Base-by-base conservation (phyloP, 257 asterid genomes). In the Plantago major region DNA sequence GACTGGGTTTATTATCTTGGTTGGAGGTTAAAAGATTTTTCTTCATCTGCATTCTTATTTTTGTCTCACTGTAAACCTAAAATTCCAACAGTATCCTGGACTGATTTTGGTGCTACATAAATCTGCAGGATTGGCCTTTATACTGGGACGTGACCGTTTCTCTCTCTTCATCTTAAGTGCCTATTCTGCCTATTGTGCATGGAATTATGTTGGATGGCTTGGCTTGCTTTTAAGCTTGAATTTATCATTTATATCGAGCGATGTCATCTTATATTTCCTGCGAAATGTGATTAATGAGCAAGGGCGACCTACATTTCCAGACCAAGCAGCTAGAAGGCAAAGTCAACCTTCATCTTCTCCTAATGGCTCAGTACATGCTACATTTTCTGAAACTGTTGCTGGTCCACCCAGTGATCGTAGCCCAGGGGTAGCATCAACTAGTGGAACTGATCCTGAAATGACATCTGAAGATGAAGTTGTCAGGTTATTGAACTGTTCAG, bases 171-270 rank as follows among this genome's bases (percentile, higher is more conserved):
- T 89, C 55, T 66, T 80, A 56, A 84, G 87, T 45, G 63, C 66
- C 30, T 93, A 89, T 74, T 87, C 97, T 42, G 68, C 82, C 55
- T 89, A 87, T 73, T 86, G 94, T 68, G 87, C 91, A 19, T 85
- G 95, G 91, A 75, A 67, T 46, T 84, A 79, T 73, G 94, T 85
- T 49, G 99, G 99, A 57, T 87, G 86, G 89, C 69, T 83, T 65
- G 96, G 97, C 45, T 67, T 93, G 71, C 51, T 78, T 58, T 61
- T 80, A 69, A 89, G 85, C 62, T 78, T 89, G 76, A 89, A 93
- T 76, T 74, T 93, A 55, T 85, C 96, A 28, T 93, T 93, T 77
- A 68, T 87, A 65, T 89, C 97, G 60, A 89, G 95, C 60, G 99
- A 93, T 67, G 82, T 76, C 64, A 81, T 89, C 67, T 78, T 83